These are phyloP conservation scores for Debaryomyces castellii DNA, from an alignment of 805 yeast genomes.

Conservation along the genomic window DNA sequence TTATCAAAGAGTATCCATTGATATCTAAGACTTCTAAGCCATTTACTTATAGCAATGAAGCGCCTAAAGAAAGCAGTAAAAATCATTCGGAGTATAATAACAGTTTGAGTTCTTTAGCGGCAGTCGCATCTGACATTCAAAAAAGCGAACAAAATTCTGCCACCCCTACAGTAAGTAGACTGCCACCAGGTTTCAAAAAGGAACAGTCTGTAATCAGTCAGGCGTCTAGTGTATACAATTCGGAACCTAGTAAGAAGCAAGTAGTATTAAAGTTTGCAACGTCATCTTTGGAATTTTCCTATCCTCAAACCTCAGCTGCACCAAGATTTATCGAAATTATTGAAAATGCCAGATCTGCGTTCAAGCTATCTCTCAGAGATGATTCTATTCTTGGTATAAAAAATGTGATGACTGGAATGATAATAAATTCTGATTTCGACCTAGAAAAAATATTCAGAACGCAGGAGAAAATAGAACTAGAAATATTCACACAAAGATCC, in stretches of 20 bases:
- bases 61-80: not conserved
- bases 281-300: conserved; percentile 61
- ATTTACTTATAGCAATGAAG: not conserved
- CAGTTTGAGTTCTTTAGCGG: conserved; percentile 29
- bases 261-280: conserved; percentile 51
- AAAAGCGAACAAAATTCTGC: conserved; percentile 8
- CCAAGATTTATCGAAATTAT: conserved; percentile 79
- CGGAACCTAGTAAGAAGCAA: conserved; percentile 22
- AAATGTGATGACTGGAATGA: conserved; percentile 21
- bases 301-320: conserved; percentile 61
- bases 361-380: conserved; percentile 33
- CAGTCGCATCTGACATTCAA: conserved; percentile 30
- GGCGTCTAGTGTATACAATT: conserved; percentile 24
- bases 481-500: conserved; percentile 33
- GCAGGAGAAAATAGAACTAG: conserved; percentile 33
- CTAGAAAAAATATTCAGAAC: conserved; percentile 36
- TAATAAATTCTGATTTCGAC: conserved; percentile 34
- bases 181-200: not conserved
- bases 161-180: not conserved
- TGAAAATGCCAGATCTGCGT: conserved; percentile 73
- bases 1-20: conserved; percentile 65
- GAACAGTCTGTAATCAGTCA: not conserved
- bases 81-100: not conserved
- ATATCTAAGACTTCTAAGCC: conserved; percentile 37
- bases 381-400: conserved; percentile 24